phyloP scores from a whole-genome alignment of 495 filamentous ascomycete genomes.

The Penicillium paxilli region DNA sequence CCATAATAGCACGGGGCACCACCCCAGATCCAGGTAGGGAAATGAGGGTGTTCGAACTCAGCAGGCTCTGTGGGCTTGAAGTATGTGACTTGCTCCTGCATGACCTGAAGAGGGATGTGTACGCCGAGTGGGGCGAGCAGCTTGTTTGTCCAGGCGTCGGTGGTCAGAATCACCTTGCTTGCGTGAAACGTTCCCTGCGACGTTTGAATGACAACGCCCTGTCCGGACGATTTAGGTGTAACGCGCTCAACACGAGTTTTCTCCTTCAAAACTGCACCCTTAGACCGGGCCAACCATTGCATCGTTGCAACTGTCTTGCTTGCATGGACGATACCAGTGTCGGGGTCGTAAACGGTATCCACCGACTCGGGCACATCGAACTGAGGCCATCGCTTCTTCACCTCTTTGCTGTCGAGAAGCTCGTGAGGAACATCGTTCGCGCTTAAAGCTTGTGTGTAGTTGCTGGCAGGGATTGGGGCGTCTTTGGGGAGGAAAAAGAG shows the following conservation, averaged over 20 bases:
- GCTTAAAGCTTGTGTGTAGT: conserved; percentile 17
- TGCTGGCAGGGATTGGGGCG: conserved; percentile 3
- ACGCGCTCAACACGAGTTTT: conserved; percentile 23
- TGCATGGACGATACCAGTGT: conserved; percentile 29
- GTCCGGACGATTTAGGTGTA: conserved; percentile 13
- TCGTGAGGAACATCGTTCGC: conserved; percentile 23
- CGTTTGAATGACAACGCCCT: conserved; percentile 22
- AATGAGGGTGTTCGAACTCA: conserved; percentile 15
- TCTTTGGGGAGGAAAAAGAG: conserved; percentile 26
- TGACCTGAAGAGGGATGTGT: conserved; percentile 28
- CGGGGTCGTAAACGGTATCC: conserved; percentile 23
- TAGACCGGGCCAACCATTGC: conserved; percentile 20
- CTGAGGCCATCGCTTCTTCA: conserved; percentile 29
- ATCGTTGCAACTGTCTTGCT: conserved; percentile 21
- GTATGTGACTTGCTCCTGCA: conserved; percentile 35
- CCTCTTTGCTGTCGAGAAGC: conserved; percentile 21
- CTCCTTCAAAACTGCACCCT: conserved; percentile 26
- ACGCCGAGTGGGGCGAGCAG: conserved; percentile 23
- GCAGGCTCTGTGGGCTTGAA: conserved; percentile 24
- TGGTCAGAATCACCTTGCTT: conserved; percentile 25
- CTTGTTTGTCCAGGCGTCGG: conserved; percentile 32
- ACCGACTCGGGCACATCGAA: conserved; percentile 26
- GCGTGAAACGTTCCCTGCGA: conserved; percentile 23
- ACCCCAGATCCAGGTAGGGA: conserved; percentile 31
- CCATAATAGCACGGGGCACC: conserved; percentile 26